These are phyloP conservation scores for Prunus fruticosa DNA, from an alignment of 306 rosid genomes.

Conservation along the genomic window DNA sequence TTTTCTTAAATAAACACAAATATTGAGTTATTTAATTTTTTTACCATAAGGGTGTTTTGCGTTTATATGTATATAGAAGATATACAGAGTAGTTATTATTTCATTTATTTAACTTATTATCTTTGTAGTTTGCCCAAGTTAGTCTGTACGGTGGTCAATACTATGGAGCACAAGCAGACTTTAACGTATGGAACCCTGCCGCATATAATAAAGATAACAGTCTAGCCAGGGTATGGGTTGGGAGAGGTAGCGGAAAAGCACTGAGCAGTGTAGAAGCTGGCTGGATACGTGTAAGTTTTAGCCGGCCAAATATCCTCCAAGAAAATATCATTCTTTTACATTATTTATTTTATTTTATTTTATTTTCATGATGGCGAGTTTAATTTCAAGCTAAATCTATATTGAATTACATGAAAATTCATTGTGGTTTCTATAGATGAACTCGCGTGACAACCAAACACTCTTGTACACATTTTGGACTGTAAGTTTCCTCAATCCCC, in stretches of 20 bases:
- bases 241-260: not conserved
- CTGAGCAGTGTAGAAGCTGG: slow-evolving; percentile 17
- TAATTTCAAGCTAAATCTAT: no score
- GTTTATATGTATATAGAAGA: no score
- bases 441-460: not conserved
- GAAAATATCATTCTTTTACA: not conserved
- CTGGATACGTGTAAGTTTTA: slow-evolving; percentile 6
- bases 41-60: no score
- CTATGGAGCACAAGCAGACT: slow-evolving; percentile 6
- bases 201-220: not conserved
- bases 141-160: not conserved
- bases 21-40: no score
- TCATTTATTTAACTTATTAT: not conserved
- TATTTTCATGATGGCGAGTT: not conserved
- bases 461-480: slow-evolving; percentile 25
- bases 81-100: no score
- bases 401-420: no score
- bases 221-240: slow-evolving; percentile 16
- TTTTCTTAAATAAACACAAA: no score
- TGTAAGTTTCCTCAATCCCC: slow-evolving; percentile 10
- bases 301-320: not conserved
- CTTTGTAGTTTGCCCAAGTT: slow-evolving; percentile 15
- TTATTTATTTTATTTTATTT: no score
- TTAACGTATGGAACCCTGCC: slow-evolving; percentile 24
- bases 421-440: slow-evolving; percentile 2